phyloP scores from a whole-genome alignment of 2,329 filamentous ascomycete genomes.

The Fusarium agapanthi region DNA sequence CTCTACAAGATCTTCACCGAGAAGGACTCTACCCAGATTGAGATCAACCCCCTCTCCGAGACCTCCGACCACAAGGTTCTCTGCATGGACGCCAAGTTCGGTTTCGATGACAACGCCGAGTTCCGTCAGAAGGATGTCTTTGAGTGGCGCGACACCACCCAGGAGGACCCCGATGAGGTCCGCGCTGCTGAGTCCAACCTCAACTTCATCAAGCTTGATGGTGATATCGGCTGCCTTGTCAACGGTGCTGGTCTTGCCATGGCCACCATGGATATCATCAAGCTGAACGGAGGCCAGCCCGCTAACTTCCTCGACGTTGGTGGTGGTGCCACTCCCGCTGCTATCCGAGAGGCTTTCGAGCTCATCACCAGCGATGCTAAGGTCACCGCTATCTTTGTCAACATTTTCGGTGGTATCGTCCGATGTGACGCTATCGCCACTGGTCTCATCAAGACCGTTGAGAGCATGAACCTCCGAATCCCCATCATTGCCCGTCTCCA shows the following conservation, averaged over 20 bases:
- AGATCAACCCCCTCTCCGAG: constrained; percentile 99
- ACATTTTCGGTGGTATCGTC: constrained; percentile 99
- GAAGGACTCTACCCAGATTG: constrained; percentile 98
- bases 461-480: constrained; percentile 94
- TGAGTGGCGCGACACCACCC: constrained; percentile 88
- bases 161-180: constrained; percentile 98
- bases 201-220: constrained; percentile 99
- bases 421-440: constrained; percentile 97
- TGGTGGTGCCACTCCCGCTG: constrained; percentile 94
- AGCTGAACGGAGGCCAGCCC: constrained; percentile 94
- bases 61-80: constrained; percentile 98
- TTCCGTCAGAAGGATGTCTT: constrained; percentile 99
- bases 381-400: constrained; percentile 98
- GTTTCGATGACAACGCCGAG: constrained; percentile 98
- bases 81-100: constrained; percentile 99
- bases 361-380: constrained; percentile 98
- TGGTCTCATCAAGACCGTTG: constrained; percentile 93
- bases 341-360: constrained; percentile 97
- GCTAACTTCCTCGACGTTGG: constrained; percentile 99
- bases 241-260: constrained; percentile 99
- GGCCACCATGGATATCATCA: constrained; percentile 99
- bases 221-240: constrained; percentile 98
- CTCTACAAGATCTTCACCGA: constrained; percentile 99
- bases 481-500: constrained; percentile 97
- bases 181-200: constrained; percentile 93